Conservation (phyloP, 805 yeast genomes). For the Pichia nanzhaoensis region DNA sequence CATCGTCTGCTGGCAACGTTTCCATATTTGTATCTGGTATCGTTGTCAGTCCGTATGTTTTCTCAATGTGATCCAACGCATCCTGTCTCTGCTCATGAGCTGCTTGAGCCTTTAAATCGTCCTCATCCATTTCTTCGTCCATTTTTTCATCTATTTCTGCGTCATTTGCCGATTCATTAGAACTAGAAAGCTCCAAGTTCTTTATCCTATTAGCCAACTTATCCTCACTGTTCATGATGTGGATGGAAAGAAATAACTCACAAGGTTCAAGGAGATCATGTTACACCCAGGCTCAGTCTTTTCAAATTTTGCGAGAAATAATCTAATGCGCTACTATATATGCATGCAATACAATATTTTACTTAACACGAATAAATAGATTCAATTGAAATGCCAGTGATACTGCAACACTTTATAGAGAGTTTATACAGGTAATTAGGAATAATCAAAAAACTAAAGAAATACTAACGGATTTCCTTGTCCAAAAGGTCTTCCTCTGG, state of each 20-base stretch:
- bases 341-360: too few relatives aligned
- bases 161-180: conserved; percentile 1
- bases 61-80: conserved; percentile 17
- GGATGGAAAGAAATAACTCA: too few relatives aligned
- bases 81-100: conserved; percentile 7
- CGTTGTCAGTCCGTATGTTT: conserved; percentile 26
- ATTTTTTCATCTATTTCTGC: conserved; percentile 6
- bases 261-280: too few relatives aligned
- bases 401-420: not conserved
- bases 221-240: not conserved
- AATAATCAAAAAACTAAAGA: not conserved
- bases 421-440: not conserved
- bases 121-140: conserved; percentile 13
- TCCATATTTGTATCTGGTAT: conserved; percentile 42
- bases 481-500: conserved; percentile 31
- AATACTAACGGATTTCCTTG: conserved; percentile 30
- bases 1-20: conserved; percentile 60
- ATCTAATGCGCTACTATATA: too few relatives aligned
- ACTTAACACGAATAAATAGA: too few relatives aligned
- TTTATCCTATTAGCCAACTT: not conserved
- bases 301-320: too few relatives aligned
- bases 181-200: not conserved
- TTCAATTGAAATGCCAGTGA: too few relatives aligned
- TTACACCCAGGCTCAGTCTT: too few relatives aligned
- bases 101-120: conserved; percentile 5